A percentile compares a stretch with the other conserved stretches of the same genome.
phyloP scores from a whole-genome alignment of 2,329 filamentous ascomycete species.

The Dichotomopilus funicola region DNA sequence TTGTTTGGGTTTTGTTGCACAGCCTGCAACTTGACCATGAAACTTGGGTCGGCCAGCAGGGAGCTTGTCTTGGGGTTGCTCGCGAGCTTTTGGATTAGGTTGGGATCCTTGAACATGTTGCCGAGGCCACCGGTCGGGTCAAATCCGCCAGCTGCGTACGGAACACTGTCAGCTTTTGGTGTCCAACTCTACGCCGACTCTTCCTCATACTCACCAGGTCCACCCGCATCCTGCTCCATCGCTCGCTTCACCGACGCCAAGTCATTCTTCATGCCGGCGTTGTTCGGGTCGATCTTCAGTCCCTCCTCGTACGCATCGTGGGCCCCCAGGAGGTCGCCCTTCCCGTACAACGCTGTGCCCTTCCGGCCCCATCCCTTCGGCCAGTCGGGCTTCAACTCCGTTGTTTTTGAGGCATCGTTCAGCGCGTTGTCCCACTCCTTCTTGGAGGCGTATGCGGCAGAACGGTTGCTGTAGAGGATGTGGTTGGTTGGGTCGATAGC shows the following conservation, averaged over 20 bases:
- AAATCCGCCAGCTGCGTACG: conserved; percentile 2
- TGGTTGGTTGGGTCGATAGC: conserved; percentile 83
- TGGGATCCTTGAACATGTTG: conserved; percentile 89
- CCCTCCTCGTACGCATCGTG: conserved; percentile 89
- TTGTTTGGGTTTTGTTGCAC: conserved; percentile 75
- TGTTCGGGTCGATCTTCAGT: conserved; percentile 85
- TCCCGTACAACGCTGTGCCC: conserved; percentile 81
- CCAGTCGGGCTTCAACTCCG: conserved; percentile 95
- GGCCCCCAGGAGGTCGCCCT: conserved; percentile 77
- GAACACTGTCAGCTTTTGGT: conserved; percentile 2
- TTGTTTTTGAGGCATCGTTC: conserved; percentile 87
- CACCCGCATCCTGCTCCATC: conserved; percentile 63
- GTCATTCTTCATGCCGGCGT: conserved; percentile 87
- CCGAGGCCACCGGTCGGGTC: conserved; percentile 74
- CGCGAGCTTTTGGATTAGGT: conserved; percentile 83
- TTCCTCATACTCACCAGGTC: conserved; percentile 15
- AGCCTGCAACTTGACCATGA: conserved; percentile 84
- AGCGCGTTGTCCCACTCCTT: conserved; percentile 80
- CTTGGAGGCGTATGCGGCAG: conserved; percentile 80
- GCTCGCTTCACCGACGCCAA: conserved; percentile 79
- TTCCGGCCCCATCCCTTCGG: conserved; percentile 94
- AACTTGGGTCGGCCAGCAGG: conserved; percentile 72
- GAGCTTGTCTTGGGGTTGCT: conserved; percentile 86
- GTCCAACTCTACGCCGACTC: too few relatives aligned
- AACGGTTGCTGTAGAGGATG: conserved; percentile 96